These are phyloP conservation scores for Agroathelia rolfsii DNA, from an alignment of 1,284 basidiomycete species.

Conservation along the genomic window DNA sequence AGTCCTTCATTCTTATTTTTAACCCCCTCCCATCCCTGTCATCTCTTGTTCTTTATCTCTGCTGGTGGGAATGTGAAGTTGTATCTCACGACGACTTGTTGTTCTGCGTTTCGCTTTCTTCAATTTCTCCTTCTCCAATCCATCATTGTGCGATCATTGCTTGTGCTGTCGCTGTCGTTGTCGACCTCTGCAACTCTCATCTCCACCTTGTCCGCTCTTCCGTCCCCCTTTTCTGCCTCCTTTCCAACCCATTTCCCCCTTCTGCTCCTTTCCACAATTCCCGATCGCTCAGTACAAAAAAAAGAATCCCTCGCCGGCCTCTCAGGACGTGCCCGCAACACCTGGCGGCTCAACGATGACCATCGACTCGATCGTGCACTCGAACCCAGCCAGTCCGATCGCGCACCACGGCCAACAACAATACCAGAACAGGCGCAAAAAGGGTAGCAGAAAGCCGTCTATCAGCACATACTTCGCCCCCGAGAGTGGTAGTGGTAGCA, in stretches of 20 bases:
- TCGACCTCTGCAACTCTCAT: conserved; percentile 7
- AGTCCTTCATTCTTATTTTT: conserved; percentile 14
- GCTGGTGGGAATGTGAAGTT: not conserved
- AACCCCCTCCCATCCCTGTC: conserved; percentile 1
- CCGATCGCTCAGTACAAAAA: conserved; percentile 41
- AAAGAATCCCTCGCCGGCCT: conserved; percentile 24
- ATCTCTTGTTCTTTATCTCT: too few relatives aligned
- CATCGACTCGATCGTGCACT: conserved; percentile 53
- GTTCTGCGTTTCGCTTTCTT: too few relatives aligned
- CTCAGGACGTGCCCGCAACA: conserved; percentile 20
- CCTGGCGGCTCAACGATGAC: conserved; percentile 33
- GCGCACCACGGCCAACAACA: too few relatives aligned
- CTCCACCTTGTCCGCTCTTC: too few relatives aligned
- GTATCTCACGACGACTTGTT: conserved; percentile 12
- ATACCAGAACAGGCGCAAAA: too few relatives aligned
- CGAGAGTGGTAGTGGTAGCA: too few relatives aligned
- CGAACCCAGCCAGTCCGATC: conserved; percentile 49
- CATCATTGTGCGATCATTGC: too few relatives aligned
- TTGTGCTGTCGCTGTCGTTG: not conserved
- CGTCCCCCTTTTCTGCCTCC: too few relatives aligned
- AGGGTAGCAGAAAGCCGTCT: too few relatives aligned
- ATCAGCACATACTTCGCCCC: too few relatives aligned
- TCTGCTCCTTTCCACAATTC: not conserved
- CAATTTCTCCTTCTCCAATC: too few relatives aligned
- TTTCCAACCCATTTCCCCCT: too few relatives aligned